Evolutionary conservation across 306 rosid genomes (phyloP).

Genomic region (Pyrus betulifolia): DNA sequence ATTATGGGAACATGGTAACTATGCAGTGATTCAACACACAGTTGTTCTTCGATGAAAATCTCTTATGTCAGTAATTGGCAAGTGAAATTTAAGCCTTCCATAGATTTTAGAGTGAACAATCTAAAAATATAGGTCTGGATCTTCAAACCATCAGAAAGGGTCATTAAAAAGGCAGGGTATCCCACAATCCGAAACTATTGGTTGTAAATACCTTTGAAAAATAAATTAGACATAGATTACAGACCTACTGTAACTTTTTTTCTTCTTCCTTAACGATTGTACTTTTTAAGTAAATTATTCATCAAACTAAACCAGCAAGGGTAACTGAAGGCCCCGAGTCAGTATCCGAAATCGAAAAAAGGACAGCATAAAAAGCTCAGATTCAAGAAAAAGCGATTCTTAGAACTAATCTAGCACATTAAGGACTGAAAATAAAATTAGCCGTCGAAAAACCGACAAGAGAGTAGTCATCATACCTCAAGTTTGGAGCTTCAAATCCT

Average conservation of each 20-base stretch:
- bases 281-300: background rate
- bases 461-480: constrained; percentile 38
- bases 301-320: background rate
- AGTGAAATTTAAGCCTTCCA: background rate
- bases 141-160: background rate
- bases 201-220: background rate
- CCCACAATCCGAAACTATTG: background rate
- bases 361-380: background rate
- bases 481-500: constrained; percentile 76
- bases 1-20: background rate
- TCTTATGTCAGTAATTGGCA: background rate
- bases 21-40: background rate
- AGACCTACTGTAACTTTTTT: background rate
- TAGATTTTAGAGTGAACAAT: background rate
- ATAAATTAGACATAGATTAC: background rate
- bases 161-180: background rate
- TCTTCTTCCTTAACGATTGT: background rate
- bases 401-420: background rate
- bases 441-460: background rate
- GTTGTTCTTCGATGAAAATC: background rate
- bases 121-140: background rate
- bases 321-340: background rate
- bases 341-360: background rate
- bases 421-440: background rate
- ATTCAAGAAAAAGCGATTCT: background rate